These are phyloP conservation scores for Russula earlei DNA, from an alignment of 768 basidiomycete species.

Conservation along the genomic window DNA sequence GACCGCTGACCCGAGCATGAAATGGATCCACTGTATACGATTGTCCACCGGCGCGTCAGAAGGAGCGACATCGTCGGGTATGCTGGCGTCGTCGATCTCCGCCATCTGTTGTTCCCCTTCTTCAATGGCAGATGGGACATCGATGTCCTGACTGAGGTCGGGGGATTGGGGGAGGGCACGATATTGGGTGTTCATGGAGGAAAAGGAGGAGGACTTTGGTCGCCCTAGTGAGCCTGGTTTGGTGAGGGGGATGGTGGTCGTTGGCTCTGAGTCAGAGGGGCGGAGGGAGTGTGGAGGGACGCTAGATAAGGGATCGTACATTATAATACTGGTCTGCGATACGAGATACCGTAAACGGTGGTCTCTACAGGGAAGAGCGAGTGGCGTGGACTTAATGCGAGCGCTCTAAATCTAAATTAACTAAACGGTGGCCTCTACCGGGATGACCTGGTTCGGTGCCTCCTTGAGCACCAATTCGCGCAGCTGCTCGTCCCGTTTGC, in stretches of 20 bases:
- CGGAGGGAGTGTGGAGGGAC: not conserved
- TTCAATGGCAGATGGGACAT: slow-evolving; percentile 7
- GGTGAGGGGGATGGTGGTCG: not conserved
- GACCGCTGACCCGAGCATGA: slow-evolving; percentile 67
- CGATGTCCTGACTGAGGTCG: not conserved
- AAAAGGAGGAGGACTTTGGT: slow-evolving; percentile 5
- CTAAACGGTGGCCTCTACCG: no score
- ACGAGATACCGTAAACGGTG: no score
- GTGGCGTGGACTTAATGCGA: no score
- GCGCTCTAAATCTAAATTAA: not conserved
- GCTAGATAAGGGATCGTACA: not conserved
- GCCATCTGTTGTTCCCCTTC: slow-evolving; percentile 10
- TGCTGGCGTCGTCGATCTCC: not conserved
- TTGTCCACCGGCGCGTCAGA: slow-evolving; percentile 28
- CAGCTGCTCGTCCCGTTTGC: slow-evolving; percentile 24
- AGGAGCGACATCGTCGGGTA: not conserved
- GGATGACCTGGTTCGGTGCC: slow-evolving; percentile 27
- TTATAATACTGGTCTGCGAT: no score
- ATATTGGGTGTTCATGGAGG: slow-evolving; percentile 9
- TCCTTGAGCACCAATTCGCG: slow-evolving; percentile 25
- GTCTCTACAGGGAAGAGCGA: no score
- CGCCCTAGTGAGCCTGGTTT: not conserved
- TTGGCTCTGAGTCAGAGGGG: not conserved
- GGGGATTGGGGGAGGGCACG: slow-evolving; percentile 13
- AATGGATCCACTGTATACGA: slow-evolving; percentile 53